A percentile compares a stretch with the other conserved stretches of the same genome.
Evolutionary conservation across 2,329 filamentous ascomycete genomes (phyloP).

Genomic region (Dactylellina drechsleri): DNA sequence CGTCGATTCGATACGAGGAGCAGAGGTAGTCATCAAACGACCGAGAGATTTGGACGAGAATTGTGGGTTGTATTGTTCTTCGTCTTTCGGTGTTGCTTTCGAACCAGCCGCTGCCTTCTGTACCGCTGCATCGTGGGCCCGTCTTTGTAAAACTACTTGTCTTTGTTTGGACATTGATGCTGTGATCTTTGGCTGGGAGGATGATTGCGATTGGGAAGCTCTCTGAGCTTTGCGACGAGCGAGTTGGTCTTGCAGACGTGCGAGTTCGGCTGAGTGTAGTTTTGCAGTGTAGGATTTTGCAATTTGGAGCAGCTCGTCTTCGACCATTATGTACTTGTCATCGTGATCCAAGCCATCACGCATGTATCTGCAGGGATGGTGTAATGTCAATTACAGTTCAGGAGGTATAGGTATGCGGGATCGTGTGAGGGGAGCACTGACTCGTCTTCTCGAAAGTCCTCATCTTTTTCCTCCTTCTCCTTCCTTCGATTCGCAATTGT

Average conservation of each 20-base stretch:
- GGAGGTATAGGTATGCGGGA: neutral
- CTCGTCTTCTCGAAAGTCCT: conserved; percentile 34
- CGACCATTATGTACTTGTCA: conserved; percentile 81
- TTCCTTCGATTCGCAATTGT: neutral
- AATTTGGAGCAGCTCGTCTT: conserved; percentile 78
- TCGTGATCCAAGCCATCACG: conserved; percentile 63
- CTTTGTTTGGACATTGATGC: conserved; percentile 38
- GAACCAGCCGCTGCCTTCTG: conserved; percentile 25
- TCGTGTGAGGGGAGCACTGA: conserved; percentile 2
- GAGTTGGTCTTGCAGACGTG: conserved; percentile 68
- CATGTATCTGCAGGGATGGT: conserved; percentile 39
- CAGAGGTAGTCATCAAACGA: conserved; percentile 42
- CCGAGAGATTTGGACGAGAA: conserved; percentile 43
- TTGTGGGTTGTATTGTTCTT: conserved; percentile 26
- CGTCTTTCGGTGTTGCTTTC: neutral
- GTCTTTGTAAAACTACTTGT: conserved; percentile 36
- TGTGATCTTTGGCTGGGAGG: conserved; percentile 35
- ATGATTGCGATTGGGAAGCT: conserved; percentile 25
- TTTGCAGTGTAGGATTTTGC: conserved; percentile 77
- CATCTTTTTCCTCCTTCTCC: conserved; percentile 15
- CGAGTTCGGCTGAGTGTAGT: conserved; percentile 79
- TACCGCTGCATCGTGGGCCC: conserved; percentile 37
- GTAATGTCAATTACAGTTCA: neutral
- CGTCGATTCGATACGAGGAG: conserved; percentile 17
- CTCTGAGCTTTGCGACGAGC: conserved; percentile 30